Base-by-base conservation (phyloP, 2,329 filamentous ascomycete species). In the Diplodia sapinea region DNA sequence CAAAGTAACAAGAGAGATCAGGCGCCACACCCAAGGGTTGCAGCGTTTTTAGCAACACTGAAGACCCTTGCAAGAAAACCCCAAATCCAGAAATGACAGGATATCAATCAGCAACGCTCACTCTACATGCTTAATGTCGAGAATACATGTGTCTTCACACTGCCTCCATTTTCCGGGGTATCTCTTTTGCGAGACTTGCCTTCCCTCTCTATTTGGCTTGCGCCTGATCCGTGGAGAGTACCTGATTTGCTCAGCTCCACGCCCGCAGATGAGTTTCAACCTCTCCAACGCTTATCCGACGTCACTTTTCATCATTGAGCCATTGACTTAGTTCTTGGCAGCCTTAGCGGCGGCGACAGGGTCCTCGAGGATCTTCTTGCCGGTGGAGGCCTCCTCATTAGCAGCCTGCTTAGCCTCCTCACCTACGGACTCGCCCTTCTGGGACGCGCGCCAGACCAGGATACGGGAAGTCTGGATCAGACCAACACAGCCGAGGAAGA, bases 401-500 rank as follows among this genome's bases (percentile, higher is more conserved):
- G 78, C 79, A 7, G 76, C 76, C 12, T 69, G 71, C 77, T 84
- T 81, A 65, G 79, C 76, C 33, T 82, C 81, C 69, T 80, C 79
- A 47, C 77, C 72, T 66, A 74, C 66, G 1, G 72, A 69, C 63
- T 76, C 71, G 40, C 83, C 79, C 82, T 92, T 89, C 76, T 89
- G 80, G 69, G 84, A 85, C 71, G 83, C 80, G 73, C 89, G 84
- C 79, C 89, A 90, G 74, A 87, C 67, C 73, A 88, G 80, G 76
- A 98, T 97, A 74, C 95, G 90, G 72, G 83, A 83, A 72, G 92
- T 85, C 85, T 99, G 95, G 72, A 92, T 86, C 68, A 92, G 83
- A 74, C 95, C 95, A 70, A 97, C 94, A 72, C 90, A 83, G 75
- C 91, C 94, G 74, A 99, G 91, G 86, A 97, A 96, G 87, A 97